Base-by-base conservation (phyloP, 345 rosid species). In the Moringa oleifera region DNA sequence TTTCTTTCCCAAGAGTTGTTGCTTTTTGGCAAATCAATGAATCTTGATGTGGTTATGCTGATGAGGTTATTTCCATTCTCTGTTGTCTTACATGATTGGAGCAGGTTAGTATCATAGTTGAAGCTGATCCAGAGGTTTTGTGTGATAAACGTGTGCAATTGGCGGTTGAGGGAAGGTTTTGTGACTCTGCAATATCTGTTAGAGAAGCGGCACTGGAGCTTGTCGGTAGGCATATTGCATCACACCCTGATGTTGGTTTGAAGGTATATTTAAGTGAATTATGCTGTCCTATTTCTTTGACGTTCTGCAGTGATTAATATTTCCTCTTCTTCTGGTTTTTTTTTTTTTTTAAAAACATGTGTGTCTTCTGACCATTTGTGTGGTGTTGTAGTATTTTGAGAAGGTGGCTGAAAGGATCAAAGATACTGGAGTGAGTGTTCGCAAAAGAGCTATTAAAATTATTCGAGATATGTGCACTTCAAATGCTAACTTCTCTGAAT, bases 191-290 rank as follows among this genome's bases (percentile, higher is more conserved):
- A 58, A 94, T 91, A 73, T 94, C 99, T 68, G 99, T 83, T 23
- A 94, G 99, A 73, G 97, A 94, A 77, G 97, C 99, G 50, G 99
- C 99, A 52, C 74, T 94, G 71, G 99, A 94, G 78, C 97, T 94
- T 73, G 99, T 94, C 37, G 97, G 99, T 59, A 83, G 97, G 80
- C 93, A 94, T 74, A 94, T 94, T 77, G 90, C 97, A 61, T 90
- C 96, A 25, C 95, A 94, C 81, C 99, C 99, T 68, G 97, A 85
- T 73, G 99, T 94, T 71, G 93, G 93, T 64, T 71, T 87, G 76
- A 75, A 94, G 97, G 99, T 91, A 71, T 74, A 57, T 63, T 12
- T 20, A 73, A 24, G 59, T 63, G 41, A 55, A 64, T 36, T 58
- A 61, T 17, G 13, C 36, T 58, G 25, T 12, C 53, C 51, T 51